Percentiles rank a stretch among this genome's conserved stretches.
phyloP scores from a whole-genome alignment of 2,329 filamentous ascomycete genomes.

The Cladosporium cucumerinum region DNA sequence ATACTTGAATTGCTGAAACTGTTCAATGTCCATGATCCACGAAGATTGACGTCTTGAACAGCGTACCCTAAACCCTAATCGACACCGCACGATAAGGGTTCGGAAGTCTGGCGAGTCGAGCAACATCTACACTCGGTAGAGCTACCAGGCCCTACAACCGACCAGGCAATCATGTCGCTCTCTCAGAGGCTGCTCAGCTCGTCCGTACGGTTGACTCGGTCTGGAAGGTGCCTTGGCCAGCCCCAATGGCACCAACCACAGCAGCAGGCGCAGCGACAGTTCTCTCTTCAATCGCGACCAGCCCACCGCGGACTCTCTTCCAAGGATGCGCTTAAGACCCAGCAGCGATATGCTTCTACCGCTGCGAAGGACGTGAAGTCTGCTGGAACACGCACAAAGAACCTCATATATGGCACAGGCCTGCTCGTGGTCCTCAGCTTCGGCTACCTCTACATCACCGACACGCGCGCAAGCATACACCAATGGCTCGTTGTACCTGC shows the following conservation, averaged over 20 bases:
- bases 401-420: constrained; percentile 53
- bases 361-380: constrained; percentile 37
- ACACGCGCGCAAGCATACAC: constrained; percentile 53
- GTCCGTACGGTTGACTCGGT: constrained; percentile 22
- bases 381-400: constrained; percentile 45
- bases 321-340: constrained; percentile 13
- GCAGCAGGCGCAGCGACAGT: constrained; percentile 26
- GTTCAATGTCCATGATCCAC: background rate
- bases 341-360: constrained; percentile 18
- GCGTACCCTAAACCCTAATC: background rate
- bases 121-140: background rate
- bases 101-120: background rate
- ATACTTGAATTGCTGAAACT: background rate
- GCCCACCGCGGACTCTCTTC: constrained; percentile 14
- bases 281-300: constrained; percentile 20
- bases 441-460: constrained; percentile 52
- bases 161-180: constrained; percentile 23
- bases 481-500: constrained; percentile 56
- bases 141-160: background rate
- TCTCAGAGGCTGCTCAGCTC: constrained; percentile 23
- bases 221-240: constrained; percentile 20
- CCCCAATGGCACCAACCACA: constrained; percentile 25
- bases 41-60: background rate
- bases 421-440: constrained; percentile 47
- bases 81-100: background rate